phyloP scores from a whole-genome alignment of 176 grass and related monocot genomes.

The Carex scoparia region DNA sequence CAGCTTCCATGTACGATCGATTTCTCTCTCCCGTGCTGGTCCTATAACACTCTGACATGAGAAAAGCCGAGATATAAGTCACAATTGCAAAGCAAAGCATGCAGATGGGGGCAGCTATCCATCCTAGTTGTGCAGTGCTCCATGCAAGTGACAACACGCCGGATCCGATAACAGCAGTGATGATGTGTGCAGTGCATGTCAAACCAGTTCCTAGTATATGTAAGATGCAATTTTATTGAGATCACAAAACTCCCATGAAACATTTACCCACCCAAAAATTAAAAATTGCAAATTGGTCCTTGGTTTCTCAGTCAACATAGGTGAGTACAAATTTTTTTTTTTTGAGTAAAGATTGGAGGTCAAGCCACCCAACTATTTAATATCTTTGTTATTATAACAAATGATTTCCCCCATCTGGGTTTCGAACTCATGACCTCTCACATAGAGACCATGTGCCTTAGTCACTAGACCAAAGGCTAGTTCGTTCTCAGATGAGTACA shows the following conservation, averaged over 20 bases:
- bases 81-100: slow-evolving; percentile 46
- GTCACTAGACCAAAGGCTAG: too few species aligned
- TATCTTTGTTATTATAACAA: too few species aligned
- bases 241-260: background rate
- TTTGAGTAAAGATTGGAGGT: too few species aligned
- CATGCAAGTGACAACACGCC: slow-evolving; percentile 45
- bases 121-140: slow-evolving; percentile 42
- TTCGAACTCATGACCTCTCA: too few species aligned
- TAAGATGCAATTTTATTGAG: background rate
- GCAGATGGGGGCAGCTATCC: slow-evolving; percentile 39
- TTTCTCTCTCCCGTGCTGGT: slow-evolving; percentile 40
- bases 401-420: too few species aligned
- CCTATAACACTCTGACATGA: slow-evolving; percentile 45
- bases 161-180: slow-evolving; percentile 47
- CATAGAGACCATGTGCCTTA: too few species aligned
- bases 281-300: background rate
- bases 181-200: slow-evolving; percentile 43
- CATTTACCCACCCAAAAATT: background rate
- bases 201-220: slow-evolving; percentile 33
- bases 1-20: slow-evolving; percentile 43
- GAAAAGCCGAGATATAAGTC: slow-evolving; percentile 38
- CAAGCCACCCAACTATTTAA: too few species aligned
- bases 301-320: background rate
- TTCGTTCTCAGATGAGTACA: background rate
- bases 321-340: background rate